These are phyloP conservation scores for Bolboschoenoplectus hybrid DNA, from an alignment of 202 grass and related monocot genomes.

Conservation along the genomic window DNA sequence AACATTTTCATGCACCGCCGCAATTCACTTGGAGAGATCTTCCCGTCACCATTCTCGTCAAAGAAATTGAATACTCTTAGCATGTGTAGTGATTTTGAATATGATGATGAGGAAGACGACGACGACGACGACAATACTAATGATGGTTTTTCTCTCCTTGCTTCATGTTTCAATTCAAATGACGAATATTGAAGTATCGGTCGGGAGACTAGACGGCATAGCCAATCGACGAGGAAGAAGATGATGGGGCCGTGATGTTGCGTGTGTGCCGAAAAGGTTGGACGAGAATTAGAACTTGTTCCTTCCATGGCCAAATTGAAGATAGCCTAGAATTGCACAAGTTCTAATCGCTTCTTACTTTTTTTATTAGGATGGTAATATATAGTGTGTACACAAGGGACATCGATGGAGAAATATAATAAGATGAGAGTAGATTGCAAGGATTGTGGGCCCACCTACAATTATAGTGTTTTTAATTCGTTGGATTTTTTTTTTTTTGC, in stretches of 20 bases:
- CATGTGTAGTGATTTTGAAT: neutral
- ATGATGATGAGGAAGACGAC: neutral
- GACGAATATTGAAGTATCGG: neutral
- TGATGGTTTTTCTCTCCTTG: neutral
- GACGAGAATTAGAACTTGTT: neutral
- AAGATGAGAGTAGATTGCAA: neutral
- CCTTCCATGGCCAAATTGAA: constrained; percentile 18
- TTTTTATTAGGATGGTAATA: neutral
- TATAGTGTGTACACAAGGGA: neutral
- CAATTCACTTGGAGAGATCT: constrained; percentile 28
- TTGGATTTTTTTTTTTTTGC: too few species aligned
- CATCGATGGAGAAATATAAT: neutral
- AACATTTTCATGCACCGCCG: constrained; percentile 25
- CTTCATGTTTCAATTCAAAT: neutral
- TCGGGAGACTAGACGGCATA: neutral
- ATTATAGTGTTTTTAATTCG: too few species aligned
- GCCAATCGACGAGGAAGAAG: constrained; percentile 19
- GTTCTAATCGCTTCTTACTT: neutral
- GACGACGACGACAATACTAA: neutral
- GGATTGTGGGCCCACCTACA: neutral
- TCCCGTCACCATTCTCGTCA: constrained; percentile 35
- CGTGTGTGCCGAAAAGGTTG: neutral
- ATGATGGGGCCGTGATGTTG: neutral
- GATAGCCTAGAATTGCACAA: neutral
- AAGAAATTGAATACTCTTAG: constrained; percentile 30